Evolutionary conservation across 2,329 filamentous ascomycete genomes (phyloP).

Genomic region (Cladosporium sp.): DNA sequence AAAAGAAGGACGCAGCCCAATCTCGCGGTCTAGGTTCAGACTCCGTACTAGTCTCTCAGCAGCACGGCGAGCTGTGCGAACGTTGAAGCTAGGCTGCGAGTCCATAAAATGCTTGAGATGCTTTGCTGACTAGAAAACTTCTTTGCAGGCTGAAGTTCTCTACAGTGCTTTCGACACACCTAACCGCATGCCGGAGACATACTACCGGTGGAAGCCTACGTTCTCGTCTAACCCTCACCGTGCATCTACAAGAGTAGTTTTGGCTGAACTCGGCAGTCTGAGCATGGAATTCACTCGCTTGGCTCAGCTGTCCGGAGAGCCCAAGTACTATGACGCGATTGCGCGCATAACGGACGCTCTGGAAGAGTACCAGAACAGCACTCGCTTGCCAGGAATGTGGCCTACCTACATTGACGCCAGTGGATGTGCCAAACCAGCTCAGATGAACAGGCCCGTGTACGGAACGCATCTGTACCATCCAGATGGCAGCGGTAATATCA

Average conservation of each 20-base stretch:
- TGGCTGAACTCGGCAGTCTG: constrained; percentile 74
- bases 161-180: constrained; percentile 87
- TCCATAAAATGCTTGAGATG: too few species aligned
- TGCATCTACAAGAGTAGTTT: constrained; percentile 57
- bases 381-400: constrained; percentile 75
- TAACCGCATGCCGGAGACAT: constrained; percentile 85
- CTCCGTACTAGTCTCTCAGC: too few species aligned
- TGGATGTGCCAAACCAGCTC: constrained; percentile 63
- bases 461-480: constrained; percentile 18
- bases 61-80: too few species aligned
- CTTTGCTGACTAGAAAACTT: too few species aligned
- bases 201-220: constrained; percentile 73
- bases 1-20: too few species aligned
- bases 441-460: constrained; percentile 20
- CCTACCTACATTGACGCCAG: constrained; percentile 75
- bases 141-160: constrained; percentile 58
- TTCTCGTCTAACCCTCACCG: constrained; percentile 64
- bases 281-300: constrained; percentile 87
- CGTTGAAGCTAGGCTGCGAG: too few species aligned
- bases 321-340: constrained; percentile 87
- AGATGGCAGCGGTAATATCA: constrained; percentile 27
- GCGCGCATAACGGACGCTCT: constrained; percentile 81
- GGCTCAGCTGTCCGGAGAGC: constrained; percentile 76
- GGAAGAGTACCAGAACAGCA: constrained; percentile 70
- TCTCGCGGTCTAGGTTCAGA: too few species aligned